Conservation (phyloP, 1,284 basidiomycete genomes). For the Trichosporon sp. region DNA sequence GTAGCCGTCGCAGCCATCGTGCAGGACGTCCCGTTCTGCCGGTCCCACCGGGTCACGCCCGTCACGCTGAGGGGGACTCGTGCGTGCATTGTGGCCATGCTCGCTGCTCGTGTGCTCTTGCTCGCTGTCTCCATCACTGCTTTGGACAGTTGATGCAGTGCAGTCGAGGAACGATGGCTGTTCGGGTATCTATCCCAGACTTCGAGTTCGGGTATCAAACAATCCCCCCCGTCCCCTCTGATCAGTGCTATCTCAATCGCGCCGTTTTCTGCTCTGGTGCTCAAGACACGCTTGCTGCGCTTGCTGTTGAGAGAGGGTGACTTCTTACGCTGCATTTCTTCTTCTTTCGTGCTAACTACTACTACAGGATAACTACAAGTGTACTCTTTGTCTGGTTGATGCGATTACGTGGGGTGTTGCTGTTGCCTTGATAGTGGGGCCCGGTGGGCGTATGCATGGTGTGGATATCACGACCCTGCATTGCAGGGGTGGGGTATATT, state of each 20-base stretch:
- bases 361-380: slow-evolving; percentile 26
- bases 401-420: slow-evolving; percentile 26
- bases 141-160: no score
- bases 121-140: no score
- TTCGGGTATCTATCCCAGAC: neutral
- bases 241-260: neutral
- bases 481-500: neutral
- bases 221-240: no score
- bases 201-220: neutral
- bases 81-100: no score
- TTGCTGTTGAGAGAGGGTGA: neutral
- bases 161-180: no score
- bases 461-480: slow-evolving; percentile 14
- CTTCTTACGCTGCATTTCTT: slow-evolving; percentile 17
- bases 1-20: no score
- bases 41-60: no score
- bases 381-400: no score
- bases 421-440: neutral
- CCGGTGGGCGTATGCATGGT: neutral
- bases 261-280: neutral
- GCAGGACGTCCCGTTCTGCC: no score
- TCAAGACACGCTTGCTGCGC: neutral
- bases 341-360: slow-evolving; percentile 14
- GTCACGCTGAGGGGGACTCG: no score
- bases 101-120: no score